phyloP scores from a whole-genome alignment of 2,329 filamentous ascomycete genomes.

The Metarhizium brunneum region DNA sequence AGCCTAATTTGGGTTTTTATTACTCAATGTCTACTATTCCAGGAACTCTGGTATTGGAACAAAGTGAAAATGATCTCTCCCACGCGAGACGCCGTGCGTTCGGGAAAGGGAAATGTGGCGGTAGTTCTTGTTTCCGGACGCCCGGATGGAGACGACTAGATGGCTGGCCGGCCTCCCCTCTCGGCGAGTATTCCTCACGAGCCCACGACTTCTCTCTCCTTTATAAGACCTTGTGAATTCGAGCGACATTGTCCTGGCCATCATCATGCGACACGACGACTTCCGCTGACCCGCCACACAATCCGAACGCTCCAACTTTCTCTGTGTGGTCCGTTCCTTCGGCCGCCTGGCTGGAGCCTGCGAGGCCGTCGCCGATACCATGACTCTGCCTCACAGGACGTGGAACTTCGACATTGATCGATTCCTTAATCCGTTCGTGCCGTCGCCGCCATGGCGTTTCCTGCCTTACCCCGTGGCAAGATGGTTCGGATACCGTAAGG shows the following conservation, averaged over 20 bases:
- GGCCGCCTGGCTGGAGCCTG: not conserved
- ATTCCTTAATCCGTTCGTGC: constrained; percentile 63
- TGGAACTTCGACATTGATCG: constrained; percentile 67
- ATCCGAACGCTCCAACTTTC: not conserved
- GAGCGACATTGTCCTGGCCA: not conserved
- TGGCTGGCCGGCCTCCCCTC: not conserved
- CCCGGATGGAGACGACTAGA: not conserved
- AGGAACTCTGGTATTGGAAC: not conserved
- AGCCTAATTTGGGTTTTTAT: constrained; percentile 14
- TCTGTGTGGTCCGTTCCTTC: not conserved
- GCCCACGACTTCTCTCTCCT: not conserved
- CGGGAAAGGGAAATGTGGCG: not conserved
- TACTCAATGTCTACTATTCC: constrained; percentile 12
- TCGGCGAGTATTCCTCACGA: not conserved
- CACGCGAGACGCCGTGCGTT: not conserved
- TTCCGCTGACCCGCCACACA: not conserved
- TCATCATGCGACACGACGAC: not conserved
- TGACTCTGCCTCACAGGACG: constrained; percentile 10
- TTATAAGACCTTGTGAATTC: not conserved
- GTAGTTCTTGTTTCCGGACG: not conserved
- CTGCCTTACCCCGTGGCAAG: constrained; percentile 59
- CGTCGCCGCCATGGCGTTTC: constrained; percentile 51
- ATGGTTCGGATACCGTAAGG: constrained; percentile 55
- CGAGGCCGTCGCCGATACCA: not conserved
- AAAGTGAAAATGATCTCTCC: not conserved